These are phyloP conservation scores for Ciborinia camelliae DNA, from an alignment of 2,329 filamentous ascomycete species.

Conservation along the genomic window DNA sequence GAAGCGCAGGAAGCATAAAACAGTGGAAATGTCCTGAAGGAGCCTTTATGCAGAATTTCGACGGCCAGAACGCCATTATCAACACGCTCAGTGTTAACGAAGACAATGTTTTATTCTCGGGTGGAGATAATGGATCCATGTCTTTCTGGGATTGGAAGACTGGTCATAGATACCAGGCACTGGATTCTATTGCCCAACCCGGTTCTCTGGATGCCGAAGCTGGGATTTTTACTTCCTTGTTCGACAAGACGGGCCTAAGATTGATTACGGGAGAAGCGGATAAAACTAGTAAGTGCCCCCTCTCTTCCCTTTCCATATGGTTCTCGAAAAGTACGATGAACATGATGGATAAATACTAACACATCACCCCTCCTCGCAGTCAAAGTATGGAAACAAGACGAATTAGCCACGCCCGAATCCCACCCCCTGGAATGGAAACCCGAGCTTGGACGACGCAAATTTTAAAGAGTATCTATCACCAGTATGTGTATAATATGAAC, in stretches of 20 bases:
- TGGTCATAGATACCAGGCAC: slow-evolving; percentile 82
- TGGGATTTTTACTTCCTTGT: slow-evolving; percentile 91
- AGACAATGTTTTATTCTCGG: slow-evolving; percentile 91
- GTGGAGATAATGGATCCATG: slow-evolving; percentile 91
- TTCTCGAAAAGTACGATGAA: not conserved
- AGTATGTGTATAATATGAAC: not conserved
- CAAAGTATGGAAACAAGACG: slow-evolving; percentile 96
- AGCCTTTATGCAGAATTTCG: slow-evolving; percentile 98
- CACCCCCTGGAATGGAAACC: slow-evolving; percentile 94
- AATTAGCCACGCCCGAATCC: slow-evolving; percentile 82
- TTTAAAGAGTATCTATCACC: slow-evolving; percentile 9
- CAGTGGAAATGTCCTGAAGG: slow-evolving; percentile 99
- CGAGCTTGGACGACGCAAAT: slow-evolving; percentile 68
- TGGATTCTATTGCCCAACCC: slow-evolving; percentile 90
- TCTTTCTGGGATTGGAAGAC: slow-evolving; percentile 99
- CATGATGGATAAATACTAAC: slow-evolving; percentile 31
- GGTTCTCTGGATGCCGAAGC: slow-evolving; percentile 91
- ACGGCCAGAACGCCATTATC: slow-evolving; percentile 94
- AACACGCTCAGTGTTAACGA: slow-evolving; percentile 92
- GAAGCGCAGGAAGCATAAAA: slow-evolving; percentile 91
- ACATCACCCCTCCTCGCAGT: slow-evolving; percentile 44
- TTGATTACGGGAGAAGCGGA: slow-evolving; percentile 94
- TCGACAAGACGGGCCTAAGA: slow-evolving; percentile 82
- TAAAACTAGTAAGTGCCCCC: slow-evolving; percentile 68
- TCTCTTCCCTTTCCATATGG: not conserved